Evolutionary conservation across 768 basidiomycete species (phyloP).

Genomic region (Suillus spraguei): DNA sequence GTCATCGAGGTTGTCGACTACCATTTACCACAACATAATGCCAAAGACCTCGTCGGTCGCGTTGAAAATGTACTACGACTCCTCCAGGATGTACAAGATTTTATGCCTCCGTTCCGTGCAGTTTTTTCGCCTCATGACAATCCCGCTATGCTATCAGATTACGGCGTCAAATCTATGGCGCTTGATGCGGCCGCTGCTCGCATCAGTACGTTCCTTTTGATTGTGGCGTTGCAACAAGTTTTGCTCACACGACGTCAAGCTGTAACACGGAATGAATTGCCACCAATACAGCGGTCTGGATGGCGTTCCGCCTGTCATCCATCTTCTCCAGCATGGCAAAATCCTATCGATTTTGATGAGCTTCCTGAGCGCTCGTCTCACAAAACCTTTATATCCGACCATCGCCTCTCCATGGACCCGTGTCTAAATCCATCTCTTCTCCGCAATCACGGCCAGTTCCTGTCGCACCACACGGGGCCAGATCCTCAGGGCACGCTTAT

Average conservation of each 20-base stretch:
- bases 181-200: conserved; percentile 31
- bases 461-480: conserved; percentile 50
- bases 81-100: conserved; percentile 28
- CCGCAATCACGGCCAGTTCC: conserved; percentile 51
- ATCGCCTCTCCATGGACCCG: conserved; percentile 38
- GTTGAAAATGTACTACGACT: conserved; percentile 24
- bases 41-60: not conserved
- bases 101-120: conserved; percentile 35
- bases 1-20: conserved; percentile 21
- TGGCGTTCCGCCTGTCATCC: conserved; percentile 27
- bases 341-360: conserved; percentile 31
- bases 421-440: conserved; percentile 39
- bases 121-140: conserved; percentile 33
- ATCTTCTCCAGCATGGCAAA: conserved; percentile 28
- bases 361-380: not conserved
- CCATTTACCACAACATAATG: conserved; percentile 12
- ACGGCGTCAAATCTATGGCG: conserved; percentile 24
- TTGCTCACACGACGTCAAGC: conserved; percentile 20
- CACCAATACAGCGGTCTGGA: conserved; percentile 29
- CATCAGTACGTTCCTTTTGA: conserved; percentile 22
- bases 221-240: not conserved
- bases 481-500: conserved; percentile 42
- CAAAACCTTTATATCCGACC: conserved; percentile 40
- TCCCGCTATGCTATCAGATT: conserved; percentile 30
- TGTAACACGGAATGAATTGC: conserved; percentile 34